phyloP scores from a whole-genome alignment of 192 early-diverging fungal genomes.

The Gonapodya sp. region DNA sequence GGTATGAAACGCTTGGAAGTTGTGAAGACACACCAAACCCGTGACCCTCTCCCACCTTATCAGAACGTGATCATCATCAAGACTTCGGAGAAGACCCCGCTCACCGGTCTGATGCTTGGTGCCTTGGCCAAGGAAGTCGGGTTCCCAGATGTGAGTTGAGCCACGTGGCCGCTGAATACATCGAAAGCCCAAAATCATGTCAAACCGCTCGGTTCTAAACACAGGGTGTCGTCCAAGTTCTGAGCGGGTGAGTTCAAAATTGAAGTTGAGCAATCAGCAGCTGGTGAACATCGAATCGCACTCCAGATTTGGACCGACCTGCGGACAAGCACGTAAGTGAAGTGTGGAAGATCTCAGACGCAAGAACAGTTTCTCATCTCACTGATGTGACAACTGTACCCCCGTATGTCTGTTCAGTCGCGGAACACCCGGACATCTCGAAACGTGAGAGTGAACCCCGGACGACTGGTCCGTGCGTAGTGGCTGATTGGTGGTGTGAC shows the following conservation, averaged over 20 bases:
- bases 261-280: too few relatives aligned
- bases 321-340: background rate
- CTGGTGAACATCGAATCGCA: background rate
- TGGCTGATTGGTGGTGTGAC: background rate
- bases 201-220: background rate
- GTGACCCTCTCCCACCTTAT: background rate
- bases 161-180: too few relatives aligned
- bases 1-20: background rate
- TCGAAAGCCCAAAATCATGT: background rate
- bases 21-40: too few relatives aligned
- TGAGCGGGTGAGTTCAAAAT: background rate
- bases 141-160: slow-evolving; percentile 14
- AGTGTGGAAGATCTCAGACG: too few relatives aligned
- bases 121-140: slow-evolving; percentile 21
- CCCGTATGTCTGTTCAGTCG: too few relatives aligned
- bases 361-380: too few relatives aligned
- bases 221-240: background rate
- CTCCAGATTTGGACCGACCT: slow-evolving; percentile 16
- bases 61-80: slow-evolving; percentile 24
- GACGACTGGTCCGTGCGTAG: too few relatives aligned
- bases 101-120: slow-evolving; percentile 23
- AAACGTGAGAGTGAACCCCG: too few relatives aligned
- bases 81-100: slow-evolving; percentile 27
- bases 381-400: too few relatives aligned
- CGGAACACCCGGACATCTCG: slow-evolving; percentile 20